Evolutionary conservation across 2,329 filamentous ascomycete genomes (phyloP).

Genomic region (Tetracladium maxilliforme): DNA sequence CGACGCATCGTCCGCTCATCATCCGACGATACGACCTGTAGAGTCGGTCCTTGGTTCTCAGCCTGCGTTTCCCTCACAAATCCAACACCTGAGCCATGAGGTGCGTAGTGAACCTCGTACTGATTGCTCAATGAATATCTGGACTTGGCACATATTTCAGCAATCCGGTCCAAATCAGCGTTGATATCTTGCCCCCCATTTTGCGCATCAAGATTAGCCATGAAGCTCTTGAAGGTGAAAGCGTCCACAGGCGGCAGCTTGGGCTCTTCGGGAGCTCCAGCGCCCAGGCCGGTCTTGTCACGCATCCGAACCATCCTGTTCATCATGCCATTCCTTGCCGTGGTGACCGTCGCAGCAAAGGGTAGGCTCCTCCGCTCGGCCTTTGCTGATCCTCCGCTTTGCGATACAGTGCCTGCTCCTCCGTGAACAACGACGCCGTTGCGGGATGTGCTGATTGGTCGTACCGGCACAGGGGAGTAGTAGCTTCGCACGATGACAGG

Average conservation of each 20-base stretch:
- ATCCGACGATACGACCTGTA: constrained; percentile 29
- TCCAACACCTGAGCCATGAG: constrained; percentile 40
- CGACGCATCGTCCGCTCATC: not conserved
- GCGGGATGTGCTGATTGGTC: constrained; percentile 11
- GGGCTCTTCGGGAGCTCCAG: too few species aligned
- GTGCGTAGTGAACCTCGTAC: constrained; percentile 49
- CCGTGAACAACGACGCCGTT: constrained; percentile 3
- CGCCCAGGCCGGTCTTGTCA: too few species aligned
- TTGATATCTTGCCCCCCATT: constrained; percentile 20
- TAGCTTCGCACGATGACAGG: constrained; percentile 54
- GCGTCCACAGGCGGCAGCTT: constrained; percentile 46
- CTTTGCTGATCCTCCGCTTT: constrained; percentile 7
- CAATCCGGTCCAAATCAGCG: constrained; percentile 49
- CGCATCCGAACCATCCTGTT: constrained; percentile 5
- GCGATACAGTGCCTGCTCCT: constrained; percentile 9
- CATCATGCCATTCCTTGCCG: too few species aligned
- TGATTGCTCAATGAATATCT: constrained; percentile 52
- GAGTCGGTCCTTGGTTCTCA: constrained; percentile 30
- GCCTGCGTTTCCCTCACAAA: constrained; percentile 20
- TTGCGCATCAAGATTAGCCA: constrained; percentile 32
- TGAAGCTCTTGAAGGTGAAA: constrained; percentile 50
- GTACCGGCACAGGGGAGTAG: constrained; percentile 22
- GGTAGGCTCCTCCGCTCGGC: not conserved
- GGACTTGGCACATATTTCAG: constrained; percentile 51
- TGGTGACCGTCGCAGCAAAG: too few species aligned